Conservation (phyloP, 2,329 filamentous ascomycete species). For the Aspergillus sp. region DNA sequence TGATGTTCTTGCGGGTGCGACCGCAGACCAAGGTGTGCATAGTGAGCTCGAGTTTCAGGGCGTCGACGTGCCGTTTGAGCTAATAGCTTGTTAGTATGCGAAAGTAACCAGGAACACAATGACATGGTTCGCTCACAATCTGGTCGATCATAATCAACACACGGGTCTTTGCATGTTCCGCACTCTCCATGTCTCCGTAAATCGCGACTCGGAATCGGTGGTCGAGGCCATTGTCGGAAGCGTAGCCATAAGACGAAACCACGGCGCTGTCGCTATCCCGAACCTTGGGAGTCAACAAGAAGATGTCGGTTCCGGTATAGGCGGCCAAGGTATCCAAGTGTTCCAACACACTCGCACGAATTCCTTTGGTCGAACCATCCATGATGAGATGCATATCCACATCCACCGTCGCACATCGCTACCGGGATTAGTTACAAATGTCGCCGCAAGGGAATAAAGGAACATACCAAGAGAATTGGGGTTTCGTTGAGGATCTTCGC, state of each 20-base stretch:
- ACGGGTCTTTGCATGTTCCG: constrained; percentile 93
- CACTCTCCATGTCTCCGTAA: constrained; percentile 89
- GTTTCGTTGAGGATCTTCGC: constrained; percentile 87
- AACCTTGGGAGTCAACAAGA: constrained; percentile 84
- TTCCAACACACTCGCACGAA: constrained; percentile 70
- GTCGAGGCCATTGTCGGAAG: constrained; percentile 73
- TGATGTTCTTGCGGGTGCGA: constrained; percentile 93
- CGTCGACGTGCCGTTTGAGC: constrained; percentile 60
- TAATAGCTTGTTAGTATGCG: constrained; percentile 21
- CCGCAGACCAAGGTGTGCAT: constrained; percentile 90
- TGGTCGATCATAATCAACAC: constrained; percentile 96
- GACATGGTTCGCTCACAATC: constrained; percentile 51
- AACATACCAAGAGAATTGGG: constrained; percentile 79
- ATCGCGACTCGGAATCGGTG: constrained; percentile 88
- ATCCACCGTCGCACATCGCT: constrained; percentile 91
- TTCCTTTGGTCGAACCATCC: constrained; percentile 60
- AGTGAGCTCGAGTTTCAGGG: constrained; percentile 73
- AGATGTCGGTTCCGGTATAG: constrained; percentile 93
- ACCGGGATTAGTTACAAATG: constrained; percentile 17
- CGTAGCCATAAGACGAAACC: constrained; percentile 66
- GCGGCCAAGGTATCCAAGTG: constrained; percentile 80
- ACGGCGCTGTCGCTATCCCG: constrained; percentile 68
- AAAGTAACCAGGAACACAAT: neutral
- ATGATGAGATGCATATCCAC: constrained; percentile 87
- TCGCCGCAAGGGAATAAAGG: constrained; percentile 4